Conservation (phyloP, 495 filamentous ascomycete species). For the Monascus purpureus region DNA sequence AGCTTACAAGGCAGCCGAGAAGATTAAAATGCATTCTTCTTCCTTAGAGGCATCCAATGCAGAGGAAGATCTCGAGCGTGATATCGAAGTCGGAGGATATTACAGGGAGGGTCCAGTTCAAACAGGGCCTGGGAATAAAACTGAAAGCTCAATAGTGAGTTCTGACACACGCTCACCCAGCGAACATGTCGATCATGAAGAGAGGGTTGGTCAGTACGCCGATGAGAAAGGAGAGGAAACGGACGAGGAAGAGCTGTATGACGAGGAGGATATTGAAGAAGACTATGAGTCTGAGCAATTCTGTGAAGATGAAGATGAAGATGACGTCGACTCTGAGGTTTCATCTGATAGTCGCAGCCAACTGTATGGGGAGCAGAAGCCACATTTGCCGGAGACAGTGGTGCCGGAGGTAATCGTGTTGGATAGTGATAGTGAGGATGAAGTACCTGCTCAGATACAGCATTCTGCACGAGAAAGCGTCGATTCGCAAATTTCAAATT, state of each 20-base stretch:
- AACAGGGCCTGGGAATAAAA: too few relatives aligned
- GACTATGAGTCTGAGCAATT: constrained; percentile 7
- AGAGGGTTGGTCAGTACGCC: too few relatives aligned
- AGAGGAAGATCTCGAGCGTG: too few relatives aligned
- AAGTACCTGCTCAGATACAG: constrained; percentile 9
- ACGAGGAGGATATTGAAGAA: constrained; percentile 8
- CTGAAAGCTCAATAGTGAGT: too few relatives aligned
- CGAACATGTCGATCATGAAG: too few relatives aligned
- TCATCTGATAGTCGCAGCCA: background rate
- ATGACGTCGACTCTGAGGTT: constrained; percentile 1
- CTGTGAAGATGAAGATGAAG: constrained; percentile 4
- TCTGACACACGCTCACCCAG: too few relatives aligned
- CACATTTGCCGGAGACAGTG: constrained; percentile 3
- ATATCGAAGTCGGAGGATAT: too few relatives aligned
- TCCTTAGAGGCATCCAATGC: too few relatives aligned
- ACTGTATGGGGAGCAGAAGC: background rate
- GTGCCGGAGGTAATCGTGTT: constrained; percentile 26
- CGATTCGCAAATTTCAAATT: background rate
- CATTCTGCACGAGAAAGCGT: background rate
- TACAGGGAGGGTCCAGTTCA: too few relatives aligned
- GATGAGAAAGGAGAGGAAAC: constrained; percentile 10
- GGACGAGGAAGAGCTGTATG: constrained; percentile 9
- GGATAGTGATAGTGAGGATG: constrained; percentile 32
- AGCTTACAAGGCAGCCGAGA: too few relatives aligned
- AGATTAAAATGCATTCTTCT: too few relatives aligned